Conservation (phyloP, 2,329 filamentous ascomycete genomes). For the Beauveria scarabaeidicola region DNA sequence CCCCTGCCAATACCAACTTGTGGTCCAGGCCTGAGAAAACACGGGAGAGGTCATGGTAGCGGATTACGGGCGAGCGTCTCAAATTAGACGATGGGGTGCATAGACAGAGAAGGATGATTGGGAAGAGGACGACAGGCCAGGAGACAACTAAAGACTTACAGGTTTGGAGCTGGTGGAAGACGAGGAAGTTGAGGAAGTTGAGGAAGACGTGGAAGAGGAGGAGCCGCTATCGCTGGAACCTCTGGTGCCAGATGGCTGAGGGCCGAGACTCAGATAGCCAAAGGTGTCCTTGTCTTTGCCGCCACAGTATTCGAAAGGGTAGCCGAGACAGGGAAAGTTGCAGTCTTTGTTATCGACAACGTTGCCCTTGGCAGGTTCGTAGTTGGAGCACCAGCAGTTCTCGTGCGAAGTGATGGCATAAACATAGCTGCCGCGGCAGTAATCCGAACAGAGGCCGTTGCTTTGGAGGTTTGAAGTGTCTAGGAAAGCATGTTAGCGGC, state of each 20-base stretch:
- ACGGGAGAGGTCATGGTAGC: neutral
- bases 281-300: constrained; percentile 41
- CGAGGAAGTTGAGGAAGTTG: constrained; percentile 11
- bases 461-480: constrained; percentile 2
- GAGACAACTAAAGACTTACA: neutral
- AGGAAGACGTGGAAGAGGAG: neutral
- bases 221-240: constrained; percentile 14
- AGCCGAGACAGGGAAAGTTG: constrained; percentile 57
- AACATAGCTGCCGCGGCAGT: constrained; percentile 50
- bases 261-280: constrained; percentile 54
- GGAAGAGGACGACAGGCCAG: neutral
- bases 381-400: constrained; percentile 69
- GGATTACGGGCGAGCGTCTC: neutral
- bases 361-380: constrained; percentile 42
- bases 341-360: constrained; percentile 41
- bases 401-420: constrained; percentile 59
- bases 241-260: constrained; percentile 48
- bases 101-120: neutral
- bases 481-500: neutral
- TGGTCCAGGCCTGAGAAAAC: constrained; percentile 8
- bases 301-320: constrained; percentile 57
- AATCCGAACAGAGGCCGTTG: constrained; percentile 57
- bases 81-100: neutral
- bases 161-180: constrained; percentile 14
- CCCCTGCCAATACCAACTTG: constrained; percentile 18